These are phyloP conservation scores for Rosa chinensis DNA, from an alignment of 306 rosid species.

Conservation along the genomic window DNA sequence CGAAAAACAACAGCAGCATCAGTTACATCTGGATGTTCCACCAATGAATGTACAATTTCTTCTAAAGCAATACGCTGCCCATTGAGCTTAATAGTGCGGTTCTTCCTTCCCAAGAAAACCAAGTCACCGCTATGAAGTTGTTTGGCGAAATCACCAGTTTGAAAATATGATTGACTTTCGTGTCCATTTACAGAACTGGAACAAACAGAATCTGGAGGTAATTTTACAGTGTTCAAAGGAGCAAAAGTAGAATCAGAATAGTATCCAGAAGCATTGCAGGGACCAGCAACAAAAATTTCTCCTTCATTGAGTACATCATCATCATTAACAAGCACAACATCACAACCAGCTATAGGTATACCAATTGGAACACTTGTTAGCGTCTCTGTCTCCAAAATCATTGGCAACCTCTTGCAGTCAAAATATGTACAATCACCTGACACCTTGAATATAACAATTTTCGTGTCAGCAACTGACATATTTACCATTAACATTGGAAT, in stretches of 20 bases:
- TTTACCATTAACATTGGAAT: constrained; percentile 27
- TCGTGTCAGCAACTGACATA: constrained; percentile 27
- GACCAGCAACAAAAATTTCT: constrained; percentile 77
- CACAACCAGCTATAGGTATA: constrained; percentile 69
- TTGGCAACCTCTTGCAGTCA: constrained; percentile 89
- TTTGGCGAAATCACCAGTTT: constrained; percentile 76
- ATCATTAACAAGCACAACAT: constrained; percentile 59
- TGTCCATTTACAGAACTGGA: constrained; percentile 30
- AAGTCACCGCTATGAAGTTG: constrained; percentile 71
- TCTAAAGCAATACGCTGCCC: constrained; percentile 82
- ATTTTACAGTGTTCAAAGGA: constrained; percentile 37
- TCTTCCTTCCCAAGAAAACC: constrained; percentile 83
- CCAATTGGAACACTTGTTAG: constrained; percentile 84
- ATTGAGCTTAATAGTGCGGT: constrained; percentile 69
- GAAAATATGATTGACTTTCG: constrained; percentile 44
- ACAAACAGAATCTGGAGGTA: constrained; percentile 36
- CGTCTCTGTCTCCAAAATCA: constrained; percentile 55
- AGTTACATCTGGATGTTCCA: constrained; percentile 65
- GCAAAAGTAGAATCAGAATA: constrained; percentile 40
- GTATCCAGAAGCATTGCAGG: constrained; percentile 71
- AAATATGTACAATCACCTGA: constrained; percentile 96
- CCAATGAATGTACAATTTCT: constrained; percentile 69
- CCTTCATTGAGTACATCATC: constrained; percentile 55
- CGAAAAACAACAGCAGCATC: constrained; percentile 65
- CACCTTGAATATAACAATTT: constrained; percentile 48